phyloP scores from a whole-genome alignment of 164 flowering plant genomes.

The Nelumbo lutea region DNA sequence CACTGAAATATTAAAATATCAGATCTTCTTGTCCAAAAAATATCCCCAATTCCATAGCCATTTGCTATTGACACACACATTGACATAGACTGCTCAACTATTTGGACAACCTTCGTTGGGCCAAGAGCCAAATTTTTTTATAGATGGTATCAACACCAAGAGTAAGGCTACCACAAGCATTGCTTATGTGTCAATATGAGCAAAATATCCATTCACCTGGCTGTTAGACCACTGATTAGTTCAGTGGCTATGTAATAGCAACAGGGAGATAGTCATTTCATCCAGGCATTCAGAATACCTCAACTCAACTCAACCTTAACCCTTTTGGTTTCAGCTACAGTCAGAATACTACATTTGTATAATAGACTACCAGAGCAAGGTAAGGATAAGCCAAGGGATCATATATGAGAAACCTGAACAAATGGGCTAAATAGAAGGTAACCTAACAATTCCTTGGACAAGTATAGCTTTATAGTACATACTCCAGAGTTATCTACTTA shows the following conservation, averaged over 20 bases:
- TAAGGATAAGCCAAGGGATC: neutral
- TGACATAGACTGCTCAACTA: conserved; percentile 1
- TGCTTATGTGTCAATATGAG: no score
- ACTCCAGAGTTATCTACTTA: neutral
- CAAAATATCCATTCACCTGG: no score
- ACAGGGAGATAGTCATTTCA: no score
- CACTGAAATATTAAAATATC: no score
- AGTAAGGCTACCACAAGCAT: no score
- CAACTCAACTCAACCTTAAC: no score
- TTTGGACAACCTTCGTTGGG: neutral
- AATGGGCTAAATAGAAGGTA: neutral
- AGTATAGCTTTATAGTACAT: neutral
- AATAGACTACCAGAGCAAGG: neutral
- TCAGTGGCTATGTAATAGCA: no score
- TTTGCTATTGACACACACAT: neutral
- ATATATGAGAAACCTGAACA: neutral
- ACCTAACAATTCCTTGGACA: neutral
- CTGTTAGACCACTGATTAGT: no score
- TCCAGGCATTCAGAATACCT: no score
- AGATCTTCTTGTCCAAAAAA: conserved; percentile 1
- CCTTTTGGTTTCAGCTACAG: no score
- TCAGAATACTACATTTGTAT: no score
- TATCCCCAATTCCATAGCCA: neutral
- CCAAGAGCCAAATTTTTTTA: neutral
- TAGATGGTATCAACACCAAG: no score